phyloP scores from a whole-genome alignment of 805 yeast species.

The Starmerella lactis-condensi region DNA sequence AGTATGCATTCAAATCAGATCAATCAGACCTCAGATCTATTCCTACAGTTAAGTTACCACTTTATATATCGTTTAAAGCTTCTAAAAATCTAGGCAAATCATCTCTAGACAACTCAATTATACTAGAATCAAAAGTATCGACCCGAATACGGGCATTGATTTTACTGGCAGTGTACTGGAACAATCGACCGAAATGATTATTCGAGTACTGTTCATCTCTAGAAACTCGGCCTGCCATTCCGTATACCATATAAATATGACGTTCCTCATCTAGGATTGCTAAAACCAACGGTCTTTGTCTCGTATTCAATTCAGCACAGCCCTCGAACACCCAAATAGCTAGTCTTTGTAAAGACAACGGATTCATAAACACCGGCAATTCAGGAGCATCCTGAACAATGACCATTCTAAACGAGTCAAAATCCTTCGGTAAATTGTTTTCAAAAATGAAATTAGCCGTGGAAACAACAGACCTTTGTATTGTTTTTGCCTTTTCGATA shows the following conservation, averaged over 20 bases:
- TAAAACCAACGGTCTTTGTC: conserved; percentile 58
- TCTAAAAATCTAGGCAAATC: conserved; percentile 80
- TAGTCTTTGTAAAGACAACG: conserved; percentile 61
- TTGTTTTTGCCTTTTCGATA: conserved; percentile 58
- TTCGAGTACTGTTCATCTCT: conserved; percentile 20
- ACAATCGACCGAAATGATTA: conserved; percentile 78
- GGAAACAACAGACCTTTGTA: conserved; percentile 67
- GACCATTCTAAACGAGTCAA: conserved; percentile 65
- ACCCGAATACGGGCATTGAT: conserved; percentile 80
- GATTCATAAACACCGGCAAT: conserved; percentile 59
- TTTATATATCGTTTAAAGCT: conserved; percentile 39
- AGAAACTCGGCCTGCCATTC: conserved; percentile 70
- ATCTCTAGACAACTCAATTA: conserved; percentile 73
- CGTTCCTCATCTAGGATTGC: conserved; percentile 61
- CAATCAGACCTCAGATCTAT: too few species aligned
- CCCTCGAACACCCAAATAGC: conserved; percentile 87
- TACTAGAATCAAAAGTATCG: conserved; percentile 87
- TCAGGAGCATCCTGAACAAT: conserved; percentile 83
- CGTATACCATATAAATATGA: conserved; percentile 71
- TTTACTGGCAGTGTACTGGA: conserved; percentile 66
- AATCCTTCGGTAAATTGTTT: conserved; percentile 56
- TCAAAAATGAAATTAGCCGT: conserved; percentile 85
- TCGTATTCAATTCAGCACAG: conserved; percentile 57
- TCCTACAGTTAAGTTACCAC: too few species aligned
- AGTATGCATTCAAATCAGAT: too few species aligned